phyloP scores from a whole-genome alignment of 164 flowering plant species.

The Liriodendron chinense region DNA sequence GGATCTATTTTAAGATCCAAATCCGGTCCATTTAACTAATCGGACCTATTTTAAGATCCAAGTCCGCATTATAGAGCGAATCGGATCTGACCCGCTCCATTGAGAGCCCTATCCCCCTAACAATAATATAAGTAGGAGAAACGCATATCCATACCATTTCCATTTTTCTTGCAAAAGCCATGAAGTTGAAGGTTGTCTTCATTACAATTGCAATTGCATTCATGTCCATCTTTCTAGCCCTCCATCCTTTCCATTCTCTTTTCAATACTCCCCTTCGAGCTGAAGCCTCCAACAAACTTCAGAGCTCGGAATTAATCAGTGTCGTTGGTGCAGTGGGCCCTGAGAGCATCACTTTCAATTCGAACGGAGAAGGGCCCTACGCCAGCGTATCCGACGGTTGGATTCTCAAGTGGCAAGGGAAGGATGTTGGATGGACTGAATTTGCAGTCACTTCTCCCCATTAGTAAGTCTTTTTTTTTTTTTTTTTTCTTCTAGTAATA shows the following conservation, averaged over 20 bases:
- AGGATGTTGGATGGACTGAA: slow-evolving; percentile 1
- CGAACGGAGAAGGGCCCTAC: slow-evolving; percentile 81
- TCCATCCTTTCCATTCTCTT: background rate
- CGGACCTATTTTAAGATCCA: no score
- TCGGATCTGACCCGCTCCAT: no score
- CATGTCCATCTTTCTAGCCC: background rate
- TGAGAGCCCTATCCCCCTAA: no score
- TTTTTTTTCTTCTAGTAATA: no score
- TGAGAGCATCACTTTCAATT: slow-evolving; percentile 79
- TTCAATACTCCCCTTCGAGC: background rate
- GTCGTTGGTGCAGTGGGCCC: slow-evolving; percentile 55
- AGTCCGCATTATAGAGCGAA: no score
- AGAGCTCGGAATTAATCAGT: background rate
- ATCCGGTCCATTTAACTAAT: no score
- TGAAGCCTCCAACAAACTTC: background rate
- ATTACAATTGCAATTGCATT: background rate
- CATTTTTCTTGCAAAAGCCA: background rate
- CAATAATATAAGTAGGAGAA: no score
- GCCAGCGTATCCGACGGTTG: slow-evolving; percentile 93
- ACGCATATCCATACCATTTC: background rate
- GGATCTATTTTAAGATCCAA: no score
- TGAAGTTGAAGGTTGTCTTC: background rate
- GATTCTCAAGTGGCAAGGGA: slow-evolving; percentile 19
- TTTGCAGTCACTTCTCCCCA: slow-evolving; percentile 10
- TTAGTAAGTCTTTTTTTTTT: background rate